Percentiles rank a stretch among this genome's conserved stretches.
Evolutionary conservation across 805 yeast species (phyloP).

Genomic region (Tetrapisispora nanseiensis): DNA sequence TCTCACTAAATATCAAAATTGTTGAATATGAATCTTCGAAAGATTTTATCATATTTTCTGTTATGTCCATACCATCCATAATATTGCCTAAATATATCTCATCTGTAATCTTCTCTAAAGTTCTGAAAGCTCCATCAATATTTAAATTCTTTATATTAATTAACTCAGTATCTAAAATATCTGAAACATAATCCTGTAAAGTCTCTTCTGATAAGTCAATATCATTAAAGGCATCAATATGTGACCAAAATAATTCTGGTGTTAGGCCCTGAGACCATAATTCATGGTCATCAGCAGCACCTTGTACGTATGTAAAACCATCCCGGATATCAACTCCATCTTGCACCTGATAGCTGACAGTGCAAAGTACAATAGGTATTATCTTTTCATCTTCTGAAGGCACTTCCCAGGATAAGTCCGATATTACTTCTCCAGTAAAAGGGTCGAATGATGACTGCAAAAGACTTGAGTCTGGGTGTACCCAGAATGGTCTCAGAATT

Average conservation of each 20-base stretch:
- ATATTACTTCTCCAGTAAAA: conserved; percentile 24
- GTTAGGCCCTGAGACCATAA: conserved; percentile 58
- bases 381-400: conserved; percentile 28
- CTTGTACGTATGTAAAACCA: conserved; percentile 67
- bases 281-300: conserved; percentile 93
- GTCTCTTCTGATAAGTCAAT: conserved; percentile 25
- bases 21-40: conserved; percentile 7
- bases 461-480: conserved; percentile 42
- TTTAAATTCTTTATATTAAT: neutral
- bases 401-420: conserved; percentile 23
- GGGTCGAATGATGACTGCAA: conserved; percentile 17
- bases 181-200: conserved; percentile 11
- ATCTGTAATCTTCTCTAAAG: conserved; percentile 12
- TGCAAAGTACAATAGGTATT: conserved; percentile 42
- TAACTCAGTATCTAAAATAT: neutral
- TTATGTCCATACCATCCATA: conserved; percentile 8
- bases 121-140: conserved; percentile 10
- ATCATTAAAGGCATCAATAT: conserved; percentile 26
- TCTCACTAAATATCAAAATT: conserved; percentile 17
- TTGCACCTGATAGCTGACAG: conserved; percentile 53
- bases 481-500: conserved; percentile 61
- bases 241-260: conserved; percentile 49
- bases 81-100: conserved; percentile 18
- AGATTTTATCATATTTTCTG: conserved; percentile 4
- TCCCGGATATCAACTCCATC: conserved; percentile 42